A percentile compares a stretch with the other conserved stretches of the same genome.
phyloP scores from a whole-genome alignment of 2,329 filamentous ascomycete species.

The Scorias spongiosa region DNA sequence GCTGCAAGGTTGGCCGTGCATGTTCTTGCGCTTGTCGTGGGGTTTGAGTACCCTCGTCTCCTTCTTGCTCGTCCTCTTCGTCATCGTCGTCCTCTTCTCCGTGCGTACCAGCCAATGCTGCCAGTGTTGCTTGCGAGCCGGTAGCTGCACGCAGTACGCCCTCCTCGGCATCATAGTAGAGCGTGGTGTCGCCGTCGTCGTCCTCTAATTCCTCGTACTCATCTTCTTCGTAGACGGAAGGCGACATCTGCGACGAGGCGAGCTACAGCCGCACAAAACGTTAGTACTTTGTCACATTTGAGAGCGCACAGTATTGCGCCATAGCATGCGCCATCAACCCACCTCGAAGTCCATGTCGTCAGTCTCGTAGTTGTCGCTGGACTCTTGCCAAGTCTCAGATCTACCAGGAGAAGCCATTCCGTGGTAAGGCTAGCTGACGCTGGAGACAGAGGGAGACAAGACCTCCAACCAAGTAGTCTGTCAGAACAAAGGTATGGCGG shows the following conservation, averaged over 20 bases:
- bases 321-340: neutral
- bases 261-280: neutral
- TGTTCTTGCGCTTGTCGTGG: conserved; percentile 5
- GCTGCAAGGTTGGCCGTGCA: conserved; percentile 4
- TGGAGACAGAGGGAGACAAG: no score
- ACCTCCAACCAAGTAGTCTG: no score
- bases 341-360: conserved; percentile 36
- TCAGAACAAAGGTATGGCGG: no score
- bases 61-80: conserved; percentile 10
- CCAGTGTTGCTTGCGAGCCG: conserved; percentile 11
- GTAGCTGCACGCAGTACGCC: conserved; percentile 17
- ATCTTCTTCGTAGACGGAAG: conserved; percentile 22
- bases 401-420: neutral
- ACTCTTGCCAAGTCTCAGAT: neutral
- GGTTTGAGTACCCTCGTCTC: conserved; percentile 11
- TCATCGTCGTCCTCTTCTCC: conserved; percentile 13
- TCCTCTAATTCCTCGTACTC: conserved; percentile 25
- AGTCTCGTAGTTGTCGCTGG: conserved; percentile 9
- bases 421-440: no score
- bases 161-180: conserved; percentile 23
- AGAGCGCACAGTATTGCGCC: no score
- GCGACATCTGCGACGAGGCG: conserved; percentile 18
- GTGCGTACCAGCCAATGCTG: conserved; percentile 7
- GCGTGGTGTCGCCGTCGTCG: conserved; percentile 23
- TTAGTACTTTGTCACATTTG: no score